Percentiles rank a stretch among this genome's conserved stretches.
These are phyloP conservation scores for Corchorus olitorius DNA, from an alignment of 345 rosid genomes.

Conservation along the genomic window DNA sequence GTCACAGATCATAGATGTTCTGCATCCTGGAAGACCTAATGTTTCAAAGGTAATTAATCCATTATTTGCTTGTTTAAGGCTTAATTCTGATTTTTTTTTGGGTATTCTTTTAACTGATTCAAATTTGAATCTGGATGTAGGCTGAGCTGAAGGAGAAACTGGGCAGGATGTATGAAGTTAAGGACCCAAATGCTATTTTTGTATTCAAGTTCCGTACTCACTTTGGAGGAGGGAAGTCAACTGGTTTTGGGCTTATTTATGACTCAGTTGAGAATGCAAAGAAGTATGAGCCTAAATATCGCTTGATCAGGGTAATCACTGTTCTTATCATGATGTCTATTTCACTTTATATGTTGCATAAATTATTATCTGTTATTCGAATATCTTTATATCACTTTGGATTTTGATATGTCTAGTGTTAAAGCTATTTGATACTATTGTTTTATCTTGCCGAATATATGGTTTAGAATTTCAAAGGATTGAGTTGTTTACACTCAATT, in stretches of 20 bases:
- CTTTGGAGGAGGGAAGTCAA: constrained; percentile 80
- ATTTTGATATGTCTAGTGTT: neutral
- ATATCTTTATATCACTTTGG: neutral
- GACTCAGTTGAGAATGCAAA: constrained; percentile 65
- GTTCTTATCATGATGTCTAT: neutral
- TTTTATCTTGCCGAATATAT: neutral
- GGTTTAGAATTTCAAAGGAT: neutral
- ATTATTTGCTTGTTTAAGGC: neutral
- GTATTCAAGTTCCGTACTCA: constrained; percentile 76
- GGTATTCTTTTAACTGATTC: neutral
- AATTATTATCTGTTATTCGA: neutral
- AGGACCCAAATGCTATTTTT: constrained; percentile 61
- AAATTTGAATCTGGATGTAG: constrained; percentile 23
- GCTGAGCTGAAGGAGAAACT: constrained; percentile 70
- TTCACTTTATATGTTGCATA: neutral
- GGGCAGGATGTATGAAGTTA: constrained; percentile 58
- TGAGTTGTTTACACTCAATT: neutral
- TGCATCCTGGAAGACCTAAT: constrained; percentile 94
- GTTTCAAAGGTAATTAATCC: constrained; percentile 72
- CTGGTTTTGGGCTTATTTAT: constrained; percentile 70
- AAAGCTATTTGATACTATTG: neutral
- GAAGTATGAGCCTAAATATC: constrained; percentile 73
- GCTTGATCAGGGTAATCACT: constrained; percentile 66
- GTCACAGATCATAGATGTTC: constrained; percentile 84
- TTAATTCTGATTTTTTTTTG: neutral